Percentiles rank a stretch among this genome's conserved stretches.
phyloP scores from a whole-genome alignment of 441 rosid species.

The Populus hybrid region DNA sequence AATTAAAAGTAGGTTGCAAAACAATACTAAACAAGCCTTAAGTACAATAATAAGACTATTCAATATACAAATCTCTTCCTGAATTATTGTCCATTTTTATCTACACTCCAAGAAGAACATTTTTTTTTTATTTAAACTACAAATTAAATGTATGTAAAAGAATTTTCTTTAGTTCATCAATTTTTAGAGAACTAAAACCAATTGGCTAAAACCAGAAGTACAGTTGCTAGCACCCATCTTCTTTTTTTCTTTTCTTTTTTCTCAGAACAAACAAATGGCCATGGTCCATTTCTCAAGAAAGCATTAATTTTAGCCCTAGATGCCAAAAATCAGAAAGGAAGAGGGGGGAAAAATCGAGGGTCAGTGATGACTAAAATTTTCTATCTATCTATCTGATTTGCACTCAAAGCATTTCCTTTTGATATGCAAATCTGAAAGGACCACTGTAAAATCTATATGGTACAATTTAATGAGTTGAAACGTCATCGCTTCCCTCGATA shows the following conservation, averaged over 20 bases:
- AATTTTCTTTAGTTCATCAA: no score
- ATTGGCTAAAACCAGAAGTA: not conserved
- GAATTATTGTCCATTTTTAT: no score
- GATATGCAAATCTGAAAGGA: slow-evolving; percentile 11
- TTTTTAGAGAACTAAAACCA: not conserved
- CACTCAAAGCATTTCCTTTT: not conserved
- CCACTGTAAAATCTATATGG: slow-evolving; percentile 11
- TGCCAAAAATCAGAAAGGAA: not conserved
- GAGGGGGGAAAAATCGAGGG: not conserved
- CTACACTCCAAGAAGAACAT: no score
- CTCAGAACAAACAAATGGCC: not conserved
- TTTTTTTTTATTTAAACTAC: no score
- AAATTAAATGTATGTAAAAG: no score
- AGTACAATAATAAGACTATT: no score
- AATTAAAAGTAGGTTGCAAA: no score
- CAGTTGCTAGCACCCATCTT: not conserved
- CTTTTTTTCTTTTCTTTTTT: no score
- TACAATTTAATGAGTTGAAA: slow-evolving; percentile 11
- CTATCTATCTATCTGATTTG: not conserved
- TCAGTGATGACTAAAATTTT: not conserved
- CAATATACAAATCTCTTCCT: no score
- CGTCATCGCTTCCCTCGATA: not conserved
- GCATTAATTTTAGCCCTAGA: slow-evolving; percentile 6
- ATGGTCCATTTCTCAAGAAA: not conserved
- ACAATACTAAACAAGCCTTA: no score